These are phyloP conservation scores for Acacia pycnantha DNA, from an alignment of 331 rosid genomes.

Conservation along the genomic window DNA sequence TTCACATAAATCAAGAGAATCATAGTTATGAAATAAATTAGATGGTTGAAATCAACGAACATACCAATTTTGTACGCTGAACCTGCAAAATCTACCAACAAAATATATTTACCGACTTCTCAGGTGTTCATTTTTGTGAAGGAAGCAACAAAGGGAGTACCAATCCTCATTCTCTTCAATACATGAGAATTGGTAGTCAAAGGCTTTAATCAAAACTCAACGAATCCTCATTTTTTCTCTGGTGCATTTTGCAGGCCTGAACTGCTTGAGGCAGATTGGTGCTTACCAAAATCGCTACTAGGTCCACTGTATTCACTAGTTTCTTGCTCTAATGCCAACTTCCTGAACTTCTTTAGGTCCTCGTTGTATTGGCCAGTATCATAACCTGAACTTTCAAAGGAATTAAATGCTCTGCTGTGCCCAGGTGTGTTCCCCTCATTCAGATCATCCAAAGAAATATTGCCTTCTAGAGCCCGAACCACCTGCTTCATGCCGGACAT, in stretches of 20 bases:
- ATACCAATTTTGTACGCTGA: not conserved
- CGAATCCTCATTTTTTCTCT: slow-evolving; percentile 29
- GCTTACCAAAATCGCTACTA: slow-evolving; percentile 50
- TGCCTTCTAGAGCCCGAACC: slow-evolving; percentile 42
- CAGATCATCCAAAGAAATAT: slow-evolving; percentile 38
- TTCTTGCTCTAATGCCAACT: slow-evolving; percentile 32
- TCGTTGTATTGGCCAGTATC: slow-evolving; percentile 34
- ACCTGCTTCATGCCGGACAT: slow-evolving; percentile 28
- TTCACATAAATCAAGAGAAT: not conserved
- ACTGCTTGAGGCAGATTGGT: slow-evolving; percentile 45
- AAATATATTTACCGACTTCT: not conserved
- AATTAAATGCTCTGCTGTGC: slow-evolving; percentile 31
- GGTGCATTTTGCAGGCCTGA: slow-evolving; percentile 50
- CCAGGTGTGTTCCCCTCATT: slow-evolving; percentile 30
- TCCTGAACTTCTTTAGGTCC: slow-evolving; percentile 41
- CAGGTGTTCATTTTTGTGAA: not conserved
- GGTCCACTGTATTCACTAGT: slow-evolving; percentile 37
- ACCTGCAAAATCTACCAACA: not conserved
- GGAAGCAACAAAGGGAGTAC: not conserved
- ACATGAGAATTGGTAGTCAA: slow-evolving; percentile 18
- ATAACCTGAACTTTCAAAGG: slow-evolving; percentile 28
- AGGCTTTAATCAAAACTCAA: slow-evolving; percentile 17
- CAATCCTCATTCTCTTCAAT: not conserved
- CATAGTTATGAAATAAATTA: not conserved
- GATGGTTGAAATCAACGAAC: not conserved